These are phyloP conservation scores for Scedosporium apiospermum DNA, from an alignment of 2,329 filamentous ascomycete species.

Conservation along the genomic window DNA sequence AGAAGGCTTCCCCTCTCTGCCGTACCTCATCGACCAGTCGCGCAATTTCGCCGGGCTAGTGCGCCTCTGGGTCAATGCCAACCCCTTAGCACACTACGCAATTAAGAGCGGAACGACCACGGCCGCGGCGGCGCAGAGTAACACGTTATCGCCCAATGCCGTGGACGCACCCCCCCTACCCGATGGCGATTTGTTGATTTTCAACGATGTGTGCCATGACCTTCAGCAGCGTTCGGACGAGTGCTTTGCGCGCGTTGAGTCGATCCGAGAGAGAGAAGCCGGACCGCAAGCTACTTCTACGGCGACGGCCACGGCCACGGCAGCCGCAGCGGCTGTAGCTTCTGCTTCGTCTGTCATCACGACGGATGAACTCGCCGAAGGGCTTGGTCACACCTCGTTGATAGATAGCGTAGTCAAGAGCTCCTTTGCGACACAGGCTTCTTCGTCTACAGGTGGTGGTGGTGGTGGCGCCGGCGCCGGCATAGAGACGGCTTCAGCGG, in stretches of 20 bases:
- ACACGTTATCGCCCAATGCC: neutral
- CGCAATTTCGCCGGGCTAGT: slow-evolving; percentile 78
- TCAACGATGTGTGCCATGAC: slow-evolving; percentile 39
- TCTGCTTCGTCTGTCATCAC: neutral
- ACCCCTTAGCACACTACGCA: slow-evolving; percentile 16
- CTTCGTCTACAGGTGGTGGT: neutral
- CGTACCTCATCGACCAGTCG: slow-evolving; percentile 84
- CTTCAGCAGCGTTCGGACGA: slow-evolving; percentile 42
- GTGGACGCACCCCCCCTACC: slow-evolving; percentile 20
- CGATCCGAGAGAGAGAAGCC: slow-evolving; percentile 28
- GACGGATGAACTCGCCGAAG: neutral
- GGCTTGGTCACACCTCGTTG: neutral
- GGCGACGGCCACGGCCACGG: slow-evolving; percentile 24
- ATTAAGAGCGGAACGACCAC: neutral
- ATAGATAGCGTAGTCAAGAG: neutral
- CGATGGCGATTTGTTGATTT: slow-evolving; percentile 43
- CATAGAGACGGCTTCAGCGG: slow-evolving; percentile 7
- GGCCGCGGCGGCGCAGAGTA: neutral
- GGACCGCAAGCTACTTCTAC: slow-evolving; percentile 21
- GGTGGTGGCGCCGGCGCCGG: slow-evolving; percentile 9
- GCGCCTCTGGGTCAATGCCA: slow-evolving; percentile 63
- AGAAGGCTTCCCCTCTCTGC: slow-evolving; percentile 87
- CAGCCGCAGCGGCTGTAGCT: neutral
- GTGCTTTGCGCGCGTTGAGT: slow-evolving; percentile 41
- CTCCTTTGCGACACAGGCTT: neutral